phyloP scores from a whole-genome alignment of 2,329 filamentous ascomycete genomes.

The Ampelomyces quisqualis region DNA sequence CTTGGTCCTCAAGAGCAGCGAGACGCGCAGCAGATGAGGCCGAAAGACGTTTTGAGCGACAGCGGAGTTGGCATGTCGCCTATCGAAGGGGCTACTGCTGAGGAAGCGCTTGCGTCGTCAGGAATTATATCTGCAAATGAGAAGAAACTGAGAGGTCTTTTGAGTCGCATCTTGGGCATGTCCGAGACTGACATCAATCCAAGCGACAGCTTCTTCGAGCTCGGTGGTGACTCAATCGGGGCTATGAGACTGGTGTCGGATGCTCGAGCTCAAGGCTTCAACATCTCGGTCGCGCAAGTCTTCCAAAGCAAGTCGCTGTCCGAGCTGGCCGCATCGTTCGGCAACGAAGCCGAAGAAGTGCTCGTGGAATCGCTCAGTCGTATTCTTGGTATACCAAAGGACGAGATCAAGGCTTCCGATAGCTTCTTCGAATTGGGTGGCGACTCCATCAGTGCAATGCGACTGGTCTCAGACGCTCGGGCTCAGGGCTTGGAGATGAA shows the following conservation, averaged over 20 bases:
- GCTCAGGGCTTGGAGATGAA: conserved; percentile 41
- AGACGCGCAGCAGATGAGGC: conserved; percentile 30
- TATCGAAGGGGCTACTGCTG: conserved; percentile 4
- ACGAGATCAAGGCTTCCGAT: conserved; percentile 42
- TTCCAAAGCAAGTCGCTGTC: conserved; percentile 47
- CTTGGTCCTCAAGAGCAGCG: conserved; percentile 31
- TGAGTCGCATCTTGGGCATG: conserved; percentile 34
- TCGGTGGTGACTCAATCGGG: conserved; percentile 51
- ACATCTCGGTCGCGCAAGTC: conserved; percentile 47
- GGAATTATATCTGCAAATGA: conserved; percentile 27
- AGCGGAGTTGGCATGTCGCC: conserved; percentile 22
- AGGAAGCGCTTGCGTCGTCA: background rate
- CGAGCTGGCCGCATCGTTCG: conserved; percentile 56
- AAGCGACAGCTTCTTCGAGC: conserved; percentile 48
- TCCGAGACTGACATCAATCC: conserved; percentile 38
- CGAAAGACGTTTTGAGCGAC: conserved; percentile 24
- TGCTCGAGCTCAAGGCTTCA: conserved; percentile 38
- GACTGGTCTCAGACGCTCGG: conserved; percentile 45
- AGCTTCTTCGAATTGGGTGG: conserved; percentile 52
- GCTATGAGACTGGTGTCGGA: conserved; percentile 50
- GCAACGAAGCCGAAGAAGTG: conserved; percentile 34
- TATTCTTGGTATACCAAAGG: conserved; percentile 32
- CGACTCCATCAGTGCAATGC: conserved; percentile 51
- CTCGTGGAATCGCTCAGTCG: conserved; percentile 29
- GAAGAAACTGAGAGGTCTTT: conserved; percentile 24